Evolutionary conservation across 305 asterid species (phyloP).

Genomic region (Solanum hybrid): DNA sequence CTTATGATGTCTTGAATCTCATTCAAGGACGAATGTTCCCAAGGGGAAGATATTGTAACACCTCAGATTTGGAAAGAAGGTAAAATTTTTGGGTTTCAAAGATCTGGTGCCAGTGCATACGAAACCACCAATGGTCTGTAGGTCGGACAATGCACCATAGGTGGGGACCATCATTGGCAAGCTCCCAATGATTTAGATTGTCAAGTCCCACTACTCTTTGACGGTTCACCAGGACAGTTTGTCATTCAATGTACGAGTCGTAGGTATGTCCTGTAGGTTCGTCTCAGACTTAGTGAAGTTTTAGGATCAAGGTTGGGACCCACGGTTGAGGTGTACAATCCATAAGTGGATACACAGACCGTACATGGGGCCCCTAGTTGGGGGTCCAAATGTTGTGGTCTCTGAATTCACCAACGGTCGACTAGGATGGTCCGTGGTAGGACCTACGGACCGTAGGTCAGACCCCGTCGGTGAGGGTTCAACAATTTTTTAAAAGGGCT

Average conservation of each 20-base stretch:
- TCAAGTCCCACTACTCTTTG: background rate
- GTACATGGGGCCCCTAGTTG: no score
- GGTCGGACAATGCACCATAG: background rate
- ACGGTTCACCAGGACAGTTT: background rate
- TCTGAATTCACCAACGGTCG: no score
- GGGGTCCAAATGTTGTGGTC: no score
- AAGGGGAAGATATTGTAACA: background rate
- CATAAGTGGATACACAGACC: no score
- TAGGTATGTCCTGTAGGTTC: background rate
- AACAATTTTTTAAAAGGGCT: no score
- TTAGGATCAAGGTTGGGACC: background rate
- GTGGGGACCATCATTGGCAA: background rate
- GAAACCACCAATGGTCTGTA: background rate
- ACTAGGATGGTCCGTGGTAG: no score
- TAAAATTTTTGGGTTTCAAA: background rate
- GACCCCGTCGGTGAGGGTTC: no score
- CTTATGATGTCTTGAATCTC: background rate
- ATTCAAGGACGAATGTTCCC: background rate
- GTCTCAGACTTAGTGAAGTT: background rate
- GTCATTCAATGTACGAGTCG: background rate
- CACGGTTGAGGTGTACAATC: background rate
- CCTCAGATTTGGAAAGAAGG: background rate
- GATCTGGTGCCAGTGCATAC: background rate
- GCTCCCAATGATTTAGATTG: background rate
- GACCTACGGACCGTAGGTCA: no score